Evolutionary conservation across 108 stramenopile genomes (phyloP).

Genomic region (Cyclotella distinguenda): DNA sequence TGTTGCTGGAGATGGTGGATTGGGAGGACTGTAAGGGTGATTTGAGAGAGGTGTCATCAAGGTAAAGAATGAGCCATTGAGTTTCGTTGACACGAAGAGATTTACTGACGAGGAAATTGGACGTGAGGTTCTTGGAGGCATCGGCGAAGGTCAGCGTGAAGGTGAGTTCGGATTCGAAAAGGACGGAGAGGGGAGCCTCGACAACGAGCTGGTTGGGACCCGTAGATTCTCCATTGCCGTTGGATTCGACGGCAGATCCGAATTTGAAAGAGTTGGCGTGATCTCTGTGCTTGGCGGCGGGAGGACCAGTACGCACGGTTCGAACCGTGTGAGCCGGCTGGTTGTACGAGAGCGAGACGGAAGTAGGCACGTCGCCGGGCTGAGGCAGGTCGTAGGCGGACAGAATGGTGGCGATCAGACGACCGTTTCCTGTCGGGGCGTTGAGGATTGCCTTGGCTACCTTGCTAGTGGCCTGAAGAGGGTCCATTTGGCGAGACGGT

Average conservation of each 20-base stretch:
- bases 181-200: slow-evolving; percentile 44
- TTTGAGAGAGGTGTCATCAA: slow-evolving; percentile 11
- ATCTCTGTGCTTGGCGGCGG: slow-evolving; percentile 67
- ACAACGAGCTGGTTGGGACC: slow-evolving; percentile 27
- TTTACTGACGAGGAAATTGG: slow-evolving; percentile 28
- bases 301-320: slow-evolving; percentile 63
- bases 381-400: slow-evolving; percentile 73
- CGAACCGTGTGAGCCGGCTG: slow-evolving; percentile 5
- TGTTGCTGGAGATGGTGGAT: slow-evolving; percentile 20
- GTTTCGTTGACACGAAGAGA: slow-evolving; percentile 58
- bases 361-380: slow-evolving; percentile 45
- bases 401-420: slow-evolving; percentile 57
- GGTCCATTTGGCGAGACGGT: slow-evolving; percentile 22
- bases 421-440: slow-evolving; percentile 50
- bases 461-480: slow-evolving; percentile 34
- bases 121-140: slow-evolving; percentile 25
- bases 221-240: not conserved
- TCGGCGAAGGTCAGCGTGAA: slow-evolving; percentile 52
- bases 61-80: slow-evolving; percentile 76
- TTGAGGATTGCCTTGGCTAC: slow-evolving; percentile 48
- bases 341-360: slow-evolving; percentile 47
- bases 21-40: not conserved
- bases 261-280: slow-evolving; percentile 78
- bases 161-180: slow-evolving; percentile 50
- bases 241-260: slow-evolving; percentile 16